phyloP scores from a whole-genome alignment of 1,139 yeast species.

The Fermentozyma sake region DNA sequence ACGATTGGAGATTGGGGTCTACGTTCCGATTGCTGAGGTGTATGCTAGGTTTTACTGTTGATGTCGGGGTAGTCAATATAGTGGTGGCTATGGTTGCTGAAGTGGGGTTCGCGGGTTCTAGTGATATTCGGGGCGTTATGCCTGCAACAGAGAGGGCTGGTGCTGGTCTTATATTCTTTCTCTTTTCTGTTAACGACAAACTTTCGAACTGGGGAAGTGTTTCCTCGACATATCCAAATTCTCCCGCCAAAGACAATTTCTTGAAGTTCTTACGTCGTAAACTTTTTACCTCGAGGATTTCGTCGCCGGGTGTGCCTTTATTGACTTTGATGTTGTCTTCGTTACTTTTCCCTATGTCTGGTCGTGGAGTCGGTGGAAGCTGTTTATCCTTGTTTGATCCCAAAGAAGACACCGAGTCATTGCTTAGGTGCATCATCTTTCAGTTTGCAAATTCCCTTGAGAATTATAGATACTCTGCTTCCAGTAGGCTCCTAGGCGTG shows the following conservation, averaged over 20 bases:
- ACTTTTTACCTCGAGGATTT: conserved; percentile 49
- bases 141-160: neutral
- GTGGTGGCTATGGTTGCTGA: neutral
- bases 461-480: too few species aligned
- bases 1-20: conserved; percentile 26
- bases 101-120: neutral
- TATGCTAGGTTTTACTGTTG: too few species aligned
- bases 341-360: neutral
- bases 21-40: conserved; percentile 20
- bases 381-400: conserved; percentile 31
- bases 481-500: too few species aligned
- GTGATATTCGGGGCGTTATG: conserved; percentile 1
- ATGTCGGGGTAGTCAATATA: conserved; percentile 2
- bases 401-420: conserved; percentile 23
- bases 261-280: conserved; percentile 72
- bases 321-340: conserved; percentile 1
- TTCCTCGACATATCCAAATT: too few species aligned
- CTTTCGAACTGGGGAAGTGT: conserved; percentile 10
- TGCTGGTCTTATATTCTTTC: neutral
- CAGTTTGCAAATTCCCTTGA: too few species aligned
- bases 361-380: conserved; percentile 38
- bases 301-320: conserved; percentile 5
- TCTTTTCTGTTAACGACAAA: too few species aligned
- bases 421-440: conserved; percentile 25
- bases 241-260: conserved; percentile 46